phyloP scores from a whole-genome alignment of 176 grass and related monocot genomes.

The Hsuehochloa calcarea region DNA sequence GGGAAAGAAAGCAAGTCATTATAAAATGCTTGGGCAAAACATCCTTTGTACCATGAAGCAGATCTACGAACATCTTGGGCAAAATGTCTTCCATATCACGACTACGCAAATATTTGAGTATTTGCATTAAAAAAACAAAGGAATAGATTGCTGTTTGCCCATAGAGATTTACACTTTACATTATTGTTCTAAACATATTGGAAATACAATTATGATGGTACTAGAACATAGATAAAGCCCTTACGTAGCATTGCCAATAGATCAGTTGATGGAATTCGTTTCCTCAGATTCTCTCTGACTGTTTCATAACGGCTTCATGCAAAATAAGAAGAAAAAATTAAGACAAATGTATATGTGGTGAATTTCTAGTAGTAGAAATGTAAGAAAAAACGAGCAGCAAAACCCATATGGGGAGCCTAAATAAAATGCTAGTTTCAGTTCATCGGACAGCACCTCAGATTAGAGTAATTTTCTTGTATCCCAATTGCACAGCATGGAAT shows the following conservation, averaged over 20 bases:
- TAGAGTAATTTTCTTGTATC: neutral
- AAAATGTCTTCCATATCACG: constrained; percentile 20
- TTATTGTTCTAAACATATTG: constrained; percentile 14
- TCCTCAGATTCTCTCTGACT: constrained; percentile 57
- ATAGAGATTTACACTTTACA: constrained; percentile 17
- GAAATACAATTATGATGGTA: constrained; percentile 15
- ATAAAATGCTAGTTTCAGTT: constrained; percentile 15
- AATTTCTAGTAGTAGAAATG: constrained; percentile 28
- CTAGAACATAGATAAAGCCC: constrained; percentile 36
- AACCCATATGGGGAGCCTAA: neutral
- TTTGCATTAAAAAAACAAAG: constrained; percentile 15
- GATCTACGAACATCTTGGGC: neutral
- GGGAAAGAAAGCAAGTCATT: neutral
- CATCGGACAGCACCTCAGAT: neutral
- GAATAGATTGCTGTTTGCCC: neutral
- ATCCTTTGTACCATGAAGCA: constrained; percentile 11
- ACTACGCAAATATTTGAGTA: neutral
- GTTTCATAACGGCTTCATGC: constrained; percentile 83
- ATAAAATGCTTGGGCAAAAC: neutral
- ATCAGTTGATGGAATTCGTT: constrained; percentile 73
- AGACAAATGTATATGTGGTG: constrained; percentile 9
- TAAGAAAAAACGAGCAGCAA: constrained; percentile 12
- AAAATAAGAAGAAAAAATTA: constrained; percentile 30
- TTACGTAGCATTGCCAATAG: constrained; percentile 87
- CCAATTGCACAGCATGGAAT: neutral